Conservation (phyloP, 148 eudicot genomes). For the Rhododendron ovatum region DNA sequence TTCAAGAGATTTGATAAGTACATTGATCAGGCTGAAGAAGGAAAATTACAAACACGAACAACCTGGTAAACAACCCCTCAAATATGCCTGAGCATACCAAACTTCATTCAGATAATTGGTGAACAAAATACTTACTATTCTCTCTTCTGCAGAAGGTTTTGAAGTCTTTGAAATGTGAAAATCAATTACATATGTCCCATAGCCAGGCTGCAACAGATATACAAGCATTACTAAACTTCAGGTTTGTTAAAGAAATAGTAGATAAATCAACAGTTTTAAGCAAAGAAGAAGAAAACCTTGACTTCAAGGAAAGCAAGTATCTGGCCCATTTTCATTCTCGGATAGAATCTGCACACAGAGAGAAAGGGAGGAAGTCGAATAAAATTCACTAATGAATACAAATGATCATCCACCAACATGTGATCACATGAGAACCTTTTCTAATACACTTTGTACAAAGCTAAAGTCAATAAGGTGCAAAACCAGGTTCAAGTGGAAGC, state of each 20-base stretch:
- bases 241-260: background rate
- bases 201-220: constrained; percentile 70
- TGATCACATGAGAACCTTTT: background rate
- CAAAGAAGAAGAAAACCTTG: constrained; percentile 45
- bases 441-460: background rate
- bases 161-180: constrained; percentile 61
- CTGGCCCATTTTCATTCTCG: constrained; percentile 66
- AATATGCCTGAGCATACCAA: background rate
- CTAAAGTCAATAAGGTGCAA: background rate
- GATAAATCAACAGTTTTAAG: background rate
- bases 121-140: constrained; percentile 45
- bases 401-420: background rate
- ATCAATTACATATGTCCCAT: constrained; percentile 59
- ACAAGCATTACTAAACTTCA: background rate
- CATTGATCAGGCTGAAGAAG: background rate
- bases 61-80: background rate
- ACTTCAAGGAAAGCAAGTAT: constrained; percentile 54
- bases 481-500: background rate
- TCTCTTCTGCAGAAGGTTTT: constrained; percentile 40
- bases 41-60: background rate
- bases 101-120: background rate
- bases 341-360: constrained; percentile 64
- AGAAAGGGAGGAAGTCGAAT: background rate
- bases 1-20: background rate
- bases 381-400: background rate